phyloP scores from a whole-genome alignment of 805 yeast genomes.

The Candida lessepsii region DNA sequence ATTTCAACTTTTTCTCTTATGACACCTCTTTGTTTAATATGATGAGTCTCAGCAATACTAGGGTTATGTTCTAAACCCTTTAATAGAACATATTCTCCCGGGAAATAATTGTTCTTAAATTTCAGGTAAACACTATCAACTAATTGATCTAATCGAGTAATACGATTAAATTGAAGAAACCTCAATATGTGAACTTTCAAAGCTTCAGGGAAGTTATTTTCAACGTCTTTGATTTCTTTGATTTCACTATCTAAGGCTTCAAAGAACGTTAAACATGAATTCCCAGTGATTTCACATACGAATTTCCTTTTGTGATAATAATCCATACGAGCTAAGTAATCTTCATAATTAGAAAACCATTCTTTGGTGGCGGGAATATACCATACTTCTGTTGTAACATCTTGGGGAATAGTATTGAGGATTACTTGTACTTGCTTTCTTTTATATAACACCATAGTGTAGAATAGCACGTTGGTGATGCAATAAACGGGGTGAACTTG shows the following conservation, averaged over 20 bases:
- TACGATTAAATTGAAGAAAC: constrained; percentile 75
- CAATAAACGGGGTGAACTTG: too few species aligned
- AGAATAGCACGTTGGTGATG: too few species aligned
- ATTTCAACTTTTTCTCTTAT: constrained; percentile 85
- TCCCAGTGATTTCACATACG: constrained; percentile 95
- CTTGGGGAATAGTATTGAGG: constrained; percentile 57
- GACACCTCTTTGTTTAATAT: constrained; percentile 50
- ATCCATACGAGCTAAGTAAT: constrained; percentile 68
- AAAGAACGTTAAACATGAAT: constrained; percentile 84
- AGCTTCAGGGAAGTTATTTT: constrained; percentile 83
- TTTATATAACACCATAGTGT: constrained; percentile 78
- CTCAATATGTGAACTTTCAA: constrained; percentile 89
- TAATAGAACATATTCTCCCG: constrained; percentile 81
- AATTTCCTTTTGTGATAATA: constrained; percentile 75
- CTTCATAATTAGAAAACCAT: constrained; percentile 79
- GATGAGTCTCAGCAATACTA: constrained; percentile 11
- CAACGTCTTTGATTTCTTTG: constrained; percentile 57
- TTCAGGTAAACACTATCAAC: constrained; percentile 82
- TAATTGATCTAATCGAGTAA: constrained; percentile 77
- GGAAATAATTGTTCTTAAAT: constrained; percentile 82
- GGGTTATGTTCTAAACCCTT: constrained; percentile 31
- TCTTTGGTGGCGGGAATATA: constrained; percentile 81
- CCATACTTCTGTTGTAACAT: constrained; percentile 68
- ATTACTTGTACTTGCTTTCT: constrained; percentile 65
- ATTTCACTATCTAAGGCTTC: constrained; percentile 81